A percentile compares a stretch with the other conserved stretches of the same genome.
These are phyloP conservation scores for Thelonectria discophora DNA, from an alignment of 2,329 filamentous ascomycete genomes.

Conservation along the genomic window DNA sequence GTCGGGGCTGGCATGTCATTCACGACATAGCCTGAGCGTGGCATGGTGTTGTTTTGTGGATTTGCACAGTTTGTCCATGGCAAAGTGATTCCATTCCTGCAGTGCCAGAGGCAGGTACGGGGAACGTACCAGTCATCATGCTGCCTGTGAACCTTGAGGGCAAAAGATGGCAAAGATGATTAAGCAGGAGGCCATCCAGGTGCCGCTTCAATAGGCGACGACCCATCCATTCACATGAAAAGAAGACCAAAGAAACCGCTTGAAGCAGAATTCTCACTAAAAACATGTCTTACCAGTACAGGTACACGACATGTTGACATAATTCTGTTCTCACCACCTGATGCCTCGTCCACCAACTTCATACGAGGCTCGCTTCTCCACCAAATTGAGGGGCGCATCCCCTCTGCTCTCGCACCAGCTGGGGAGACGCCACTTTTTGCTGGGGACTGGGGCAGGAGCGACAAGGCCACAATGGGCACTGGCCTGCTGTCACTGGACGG, in stretches of 20 bases:
- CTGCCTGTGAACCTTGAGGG: too few species aligned
- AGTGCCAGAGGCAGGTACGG: too few species aligned
- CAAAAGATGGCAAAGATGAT: too few species aligned
- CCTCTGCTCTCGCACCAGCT: constrained; percentile 10
- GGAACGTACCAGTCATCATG: too few species aligned
- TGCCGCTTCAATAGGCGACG: too few species aligned
- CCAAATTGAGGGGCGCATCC: constrained; percentile 13
- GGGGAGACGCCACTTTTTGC: constrained; percentile 11
- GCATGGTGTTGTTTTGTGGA: constrained; percentile 4
- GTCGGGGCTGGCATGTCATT: constrained; percentile 6
- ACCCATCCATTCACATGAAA: too few species aligned
- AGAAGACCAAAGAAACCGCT: too few species aligned
- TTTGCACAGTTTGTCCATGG: background rate
- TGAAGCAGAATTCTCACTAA: too few species aligned
- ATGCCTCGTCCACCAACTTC: too few species aligned
- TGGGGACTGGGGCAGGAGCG: constrained; percentile 9
- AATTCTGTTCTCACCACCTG: constrained; percentile 2
- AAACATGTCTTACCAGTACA: too few species aligned
- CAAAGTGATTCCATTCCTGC: background rate
- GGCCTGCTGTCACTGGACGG: constrained; percentile 2
- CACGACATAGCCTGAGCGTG: constrained; percentile 6
- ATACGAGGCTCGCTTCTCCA: constrained; percentile 9
- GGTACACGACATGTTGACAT: constrained; percentile 5
- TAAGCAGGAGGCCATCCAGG: too few species aligned
- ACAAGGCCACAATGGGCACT: constrained; percentile 6